A percentile compares a stretch with the other conserved stretches of the same genome.
phyloP scores from a whole-genome alignment of 441 rosid genomes.

The Theobroma grandiflorum region DNA sequence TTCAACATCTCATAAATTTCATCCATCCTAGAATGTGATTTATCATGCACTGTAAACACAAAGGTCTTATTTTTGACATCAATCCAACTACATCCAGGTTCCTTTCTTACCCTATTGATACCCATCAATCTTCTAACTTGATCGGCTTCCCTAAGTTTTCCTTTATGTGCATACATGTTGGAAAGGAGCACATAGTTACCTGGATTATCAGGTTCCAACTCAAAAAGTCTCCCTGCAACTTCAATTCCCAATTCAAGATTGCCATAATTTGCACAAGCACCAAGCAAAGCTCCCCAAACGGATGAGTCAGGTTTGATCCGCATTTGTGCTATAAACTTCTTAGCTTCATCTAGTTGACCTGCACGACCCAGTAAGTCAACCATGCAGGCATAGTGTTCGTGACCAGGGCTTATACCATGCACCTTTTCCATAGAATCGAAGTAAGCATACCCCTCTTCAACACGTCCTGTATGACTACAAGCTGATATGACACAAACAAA shows the following conservation, averaged over 20 bases:
- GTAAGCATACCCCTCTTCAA: conserved; percentile 43
- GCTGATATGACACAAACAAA: conserved; percentile 49
- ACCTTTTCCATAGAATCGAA: conserved; percentile 42
- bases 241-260: conserved; percentile 49
- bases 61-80: conserved; percentile 38
- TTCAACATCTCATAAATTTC: conserved; percentile 45
- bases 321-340: conserved; percentile 43
- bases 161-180: conserved; percentile 42
- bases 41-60: conserved; percentile 45
- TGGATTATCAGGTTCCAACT: conserved; percentile 54
- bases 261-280: conserved; percentile 43
- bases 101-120: conserved; percentile 41
- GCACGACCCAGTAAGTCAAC: conserved; percentile 54
- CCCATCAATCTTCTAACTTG: conserved; percentile 52
- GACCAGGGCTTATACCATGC: conserved; percentile 43
- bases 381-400: conserved; percentile 55
- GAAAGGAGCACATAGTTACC: conserved; percentile 52
- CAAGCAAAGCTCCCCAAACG: conserved; percentile 51
- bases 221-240: conserved; percentile 46
- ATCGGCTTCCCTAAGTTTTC: conserved; percentile 48
- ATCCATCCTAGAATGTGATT: conserved; percentile 37
- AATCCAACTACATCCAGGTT: conserved; percentile 52
- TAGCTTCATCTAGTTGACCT: conserved; percentile 48
- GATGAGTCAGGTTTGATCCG: conserved; percentile 43
- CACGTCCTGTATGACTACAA: conserved; percentile 48